Percentiles rank a stretch among this genome's conserved stretches.
phyloP scores from a whole-genome alignment of 176 grass and related monocot species.

The Carex parvula region DNA sequence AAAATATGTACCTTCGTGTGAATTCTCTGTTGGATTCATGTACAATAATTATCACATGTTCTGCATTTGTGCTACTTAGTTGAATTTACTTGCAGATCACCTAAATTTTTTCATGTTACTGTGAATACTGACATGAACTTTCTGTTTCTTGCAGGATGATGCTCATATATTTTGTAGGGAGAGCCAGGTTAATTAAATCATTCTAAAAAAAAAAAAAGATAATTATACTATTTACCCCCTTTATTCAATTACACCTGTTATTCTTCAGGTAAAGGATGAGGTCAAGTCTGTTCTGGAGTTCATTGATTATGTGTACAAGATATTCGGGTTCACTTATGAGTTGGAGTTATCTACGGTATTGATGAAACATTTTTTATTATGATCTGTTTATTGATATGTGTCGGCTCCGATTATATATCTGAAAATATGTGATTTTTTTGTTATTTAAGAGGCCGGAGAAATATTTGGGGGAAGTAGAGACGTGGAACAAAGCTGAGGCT shows the following conservation, averaged over 20 bases:
- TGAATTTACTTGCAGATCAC: not conserved
- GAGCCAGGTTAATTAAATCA: constrained; percentile 57
- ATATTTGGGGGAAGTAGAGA: constrained; percentile 91
- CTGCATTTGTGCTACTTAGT: not conserved
- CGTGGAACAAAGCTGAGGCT: constrained; percentile 96
- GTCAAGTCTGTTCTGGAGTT: constrained; percentile 82
- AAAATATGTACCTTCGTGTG: not conserved
- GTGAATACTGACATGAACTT: not conserved
- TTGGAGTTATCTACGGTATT: constrained; percentile 94
- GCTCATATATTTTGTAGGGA: constrained; percentile 97
- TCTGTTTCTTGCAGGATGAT: constrained; percentile 63
- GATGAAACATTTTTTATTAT: constrained; percentile 24
- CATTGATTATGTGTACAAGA: constrained; percentile 74
- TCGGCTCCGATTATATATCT: not conserved
- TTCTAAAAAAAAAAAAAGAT: not conserved
- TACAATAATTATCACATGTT: not conserved
- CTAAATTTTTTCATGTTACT: not conserved
- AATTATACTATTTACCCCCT: not conserved
- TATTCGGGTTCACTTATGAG: constrained; percentile 96
- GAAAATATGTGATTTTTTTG: not conserved
- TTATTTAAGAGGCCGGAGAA: constrained; percentile 79
- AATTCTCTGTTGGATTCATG: not conserved
- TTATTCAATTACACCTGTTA: constrained; percentile 10
- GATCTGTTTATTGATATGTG: not conserved
- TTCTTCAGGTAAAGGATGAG: constrained; percentile 84